Percentiles rank a stretch among this genome's conserved stretches.
These are phyloP conservation scores for Coleophoma crateriformis DNA, from an alignment of 2,329 filamentous ascomycete species.

Conservation along the genomic window DNA sequence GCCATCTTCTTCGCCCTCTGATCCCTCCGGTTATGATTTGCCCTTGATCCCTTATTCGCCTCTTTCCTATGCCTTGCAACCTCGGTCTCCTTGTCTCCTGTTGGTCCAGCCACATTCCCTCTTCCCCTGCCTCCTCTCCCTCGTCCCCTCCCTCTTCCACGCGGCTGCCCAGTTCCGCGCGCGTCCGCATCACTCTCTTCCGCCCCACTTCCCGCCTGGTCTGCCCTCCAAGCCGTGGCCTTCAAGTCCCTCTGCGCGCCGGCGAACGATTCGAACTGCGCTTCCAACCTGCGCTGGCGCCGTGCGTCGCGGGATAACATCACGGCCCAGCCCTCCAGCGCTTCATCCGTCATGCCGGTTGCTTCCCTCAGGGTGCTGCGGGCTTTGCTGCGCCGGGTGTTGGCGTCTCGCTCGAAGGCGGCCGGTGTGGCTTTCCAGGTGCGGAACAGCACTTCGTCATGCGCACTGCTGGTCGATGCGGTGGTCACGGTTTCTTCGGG, in stretches of 20 bases:
- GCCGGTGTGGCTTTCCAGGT: conserved; percentile 61
- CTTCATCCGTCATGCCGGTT: conserved; percentile 88
- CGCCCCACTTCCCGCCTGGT: conserved; percentile 45
- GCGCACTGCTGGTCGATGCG: conserved; percentile 15
- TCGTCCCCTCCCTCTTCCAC: conserved; percentile 36
- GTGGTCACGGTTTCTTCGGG: conserved; percentile 38
- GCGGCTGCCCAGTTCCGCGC: conserved; percentile 35
- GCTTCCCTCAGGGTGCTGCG: conserved; percentile 63
- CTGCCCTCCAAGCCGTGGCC: conserved; percentile 59
- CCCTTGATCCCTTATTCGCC: conserved; percentile 72
- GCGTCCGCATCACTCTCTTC: conserved; percentile 50
- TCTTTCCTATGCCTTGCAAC: conserved; percentile 71
- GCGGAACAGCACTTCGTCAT: conserved; percentile 69
- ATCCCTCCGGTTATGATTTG: conserved; percentile 83
- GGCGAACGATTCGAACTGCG: conserved; percentile 58
- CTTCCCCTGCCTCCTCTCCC: conserved; percentile 44
- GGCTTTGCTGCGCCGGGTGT: conserved; percentile 58
- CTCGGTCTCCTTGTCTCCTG: conserved; percentile 67
- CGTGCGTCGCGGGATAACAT: conserved; percentile 74
- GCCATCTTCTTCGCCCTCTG: conserved; percentile 61
- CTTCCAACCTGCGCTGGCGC: conserved; percentile 64
- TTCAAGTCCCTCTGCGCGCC: conserved; percentile 62
- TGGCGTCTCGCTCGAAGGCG: conserved; percentile 66
- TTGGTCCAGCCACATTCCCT: conserved; percentile 57
- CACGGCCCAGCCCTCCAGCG: conserved; percentile 88